These are phyloP conservation scores for Trebouxia gelatinosa DNA, from an alignment of 163 green algal genomes.

Conservation along the genomic window DNA sequence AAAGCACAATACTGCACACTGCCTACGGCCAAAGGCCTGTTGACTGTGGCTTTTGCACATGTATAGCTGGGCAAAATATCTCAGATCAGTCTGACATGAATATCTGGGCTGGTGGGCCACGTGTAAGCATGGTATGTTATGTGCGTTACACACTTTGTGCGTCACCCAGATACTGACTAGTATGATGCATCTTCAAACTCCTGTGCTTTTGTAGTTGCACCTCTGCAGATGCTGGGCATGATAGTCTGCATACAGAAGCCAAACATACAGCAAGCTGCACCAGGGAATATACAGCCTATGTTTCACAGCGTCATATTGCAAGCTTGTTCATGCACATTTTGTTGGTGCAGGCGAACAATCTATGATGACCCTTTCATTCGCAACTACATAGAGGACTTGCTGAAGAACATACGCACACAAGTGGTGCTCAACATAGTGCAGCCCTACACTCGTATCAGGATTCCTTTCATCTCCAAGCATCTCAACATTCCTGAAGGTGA, in stretches of 20 bases:
- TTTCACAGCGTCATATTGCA: background rate
- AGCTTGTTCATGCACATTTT: background rate
- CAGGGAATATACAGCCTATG: too few relatives aligned
- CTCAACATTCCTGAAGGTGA: conserved; percentile 89
- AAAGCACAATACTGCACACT: too few relatives aligned
- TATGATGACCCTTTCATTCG: conserved; percentile 96
- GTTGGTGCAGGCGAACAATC: conserved; percentile 71
- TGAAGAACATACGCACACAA: conserved; percentile 90
- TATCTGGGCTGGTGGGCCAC: too few relatives aligned
- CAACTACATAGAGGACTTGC: conserved; percentile 94
- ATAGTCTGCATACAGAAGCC: too few relatives aligned
- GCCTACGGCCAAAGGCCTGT: too few relatives aligned
- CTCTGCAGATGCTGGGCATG: too few relatives aligned
- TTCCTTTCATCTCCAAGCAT: conserved; percentile 82
- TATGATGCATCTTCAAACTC: too few relatives aligned
- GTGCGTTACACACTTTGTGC: background rate
- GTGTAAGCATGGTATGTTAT: background rate
- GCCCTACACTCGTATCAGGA: conserved; percentile 89
- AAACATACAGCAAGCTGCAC: too few relatives aligned
- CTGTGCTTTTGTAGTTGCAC: too few relatives aligned
- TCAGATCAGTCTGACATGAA: too few relatives aligned
- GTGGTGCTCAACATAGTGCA: conserved; percentile 74
- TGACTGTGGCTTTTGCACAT: too few relatives aligned
- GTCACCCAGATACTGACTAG: background rate
- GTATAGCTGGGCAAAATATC: too few relatives aligned